A percentile compares a stretch with the other conserved stretches of the same genome.
phyloP scores from a whole-genome alignment of 2,329 filamentous ascomycete genomes.

The Lachnellula willkommii region DNA sequence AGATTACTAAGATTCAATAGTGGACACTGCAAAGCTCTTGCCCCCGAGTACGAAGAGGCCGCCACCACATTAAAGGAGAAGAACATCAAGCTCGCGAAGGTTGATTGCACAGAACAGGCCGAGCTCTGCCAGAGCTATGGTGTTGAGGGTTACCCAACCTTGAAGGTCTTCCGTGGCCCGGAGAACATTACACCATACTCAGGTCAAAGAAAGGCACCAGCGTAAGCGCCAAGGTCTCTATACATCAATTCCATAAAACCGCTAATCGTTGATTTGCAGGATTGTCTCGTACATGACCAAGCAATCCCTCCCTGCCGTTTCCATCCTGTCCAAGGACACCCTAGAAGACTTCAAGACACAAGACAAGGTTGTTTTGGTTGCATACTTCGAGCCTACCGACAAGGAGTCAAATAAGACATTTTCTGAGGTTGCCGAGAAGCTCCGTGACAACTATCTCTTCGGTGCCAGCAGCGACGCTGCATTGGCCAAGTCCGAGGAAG shows the following conservation, averaged over 20 bases:
- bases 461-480: constrained; percentile 77
- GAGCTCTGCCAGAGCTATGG: constrained; percentile 86
- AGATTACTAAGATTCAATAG: constrained; percentile 27
- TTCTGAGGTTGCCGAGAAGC: constrained; percentile 59
- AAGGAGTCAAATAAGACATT: constrained; percentile 87
- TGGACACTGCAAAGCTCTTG: constrained; percentile 97
- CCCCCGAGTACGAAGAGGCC: constrained; percentile 83
- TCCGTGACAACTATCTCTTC: constrained; percentile 90
- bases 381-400: constrained; percentile 73
- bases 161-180: constrained; percentile 94
- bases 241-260: neutral
- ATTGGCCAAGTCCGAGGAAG: constrained; percentile 84
- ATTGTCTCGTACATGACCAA: constrained; percentile 92
- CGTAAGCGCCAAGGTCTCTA: constrained; percentile 41
- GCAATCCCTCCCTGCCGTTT: constrained; percentile 91
- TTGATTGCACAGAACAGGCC: constrained; percentile 92
- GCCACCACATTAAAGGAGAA: constrained; percentile 82
- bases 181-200: constrained; percentile 78
- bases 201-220: constrained; percentile 82
- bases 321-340: constrained; percentile 71
- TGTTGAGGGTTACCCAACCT: constrained; percentile 95
- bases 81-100: constrained; percentile 77
- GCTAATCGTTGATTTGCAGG: constrained; percentile 31
- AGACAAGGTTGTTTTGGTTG: constrained; percentile 93
- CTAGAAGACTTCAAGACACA: constrained; percentile 95